Base-by-base conservation (phyloP, 345 rosid species). In the Murraya koenigii region DNA sequence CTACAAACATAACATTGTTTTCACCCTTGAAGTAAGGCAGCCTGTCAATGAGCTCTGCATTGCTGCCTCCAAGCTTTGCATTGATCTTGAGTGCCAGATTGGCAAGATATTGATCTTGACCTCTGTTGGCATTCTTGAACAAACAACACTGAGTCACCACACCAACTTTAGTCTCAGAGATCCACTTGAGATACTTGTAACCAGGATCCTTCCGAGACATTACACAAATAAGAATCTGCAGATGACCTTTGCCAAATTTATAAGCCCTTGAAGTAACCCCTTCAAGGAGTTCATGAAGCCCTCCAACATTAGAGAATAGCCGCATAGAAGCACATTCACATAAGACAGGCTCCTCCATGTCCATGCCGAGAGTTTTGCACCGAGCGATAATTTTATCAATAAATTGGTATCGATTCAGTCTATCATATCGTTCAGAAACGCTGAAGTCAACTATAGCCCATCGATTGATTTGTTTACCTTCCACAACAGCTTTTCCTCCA, bases 31-130 rank as follows among this genome's bases (percentile, higher is more conserved):
- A 87, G 83, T 74, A 80, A 1, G 93, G 88, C 47, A 93, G 87
- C 56, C 63, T 74, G 59, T 89, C 89, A 54, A 74, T 71, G 65
- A 95, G 90, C 88, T 93, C 99, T 0, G 82, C 87, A 22, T 93
- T 95, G 87, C 97, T 95, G 66, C 99, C 98, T 56, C 97, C 99
- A n/a, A 95, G 93, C 84, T 95, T 95, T 0, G 98, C 99, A 65
- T 95, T 95, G 82, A 95, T 93, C 89, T 93, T 92, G 54, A 93
- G 90, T 4, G 90, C 94, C 35, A 95, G 89, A 81, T 93, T 90
- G 32, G 94, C 90, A 6, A 85, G 91, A 81, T 90, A 90, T 72
- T 92, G 97, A 73, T 93, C 97, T 14, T 74, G 74, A 22, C 82
- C 85, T 44, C 3, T 85, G 65, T 74, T 83, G 11, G 93, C 95